Evolutionary conservation across 768 basidiomycete genomes (phyloP).

Genomic region (Lentinula sp.): DNA sequence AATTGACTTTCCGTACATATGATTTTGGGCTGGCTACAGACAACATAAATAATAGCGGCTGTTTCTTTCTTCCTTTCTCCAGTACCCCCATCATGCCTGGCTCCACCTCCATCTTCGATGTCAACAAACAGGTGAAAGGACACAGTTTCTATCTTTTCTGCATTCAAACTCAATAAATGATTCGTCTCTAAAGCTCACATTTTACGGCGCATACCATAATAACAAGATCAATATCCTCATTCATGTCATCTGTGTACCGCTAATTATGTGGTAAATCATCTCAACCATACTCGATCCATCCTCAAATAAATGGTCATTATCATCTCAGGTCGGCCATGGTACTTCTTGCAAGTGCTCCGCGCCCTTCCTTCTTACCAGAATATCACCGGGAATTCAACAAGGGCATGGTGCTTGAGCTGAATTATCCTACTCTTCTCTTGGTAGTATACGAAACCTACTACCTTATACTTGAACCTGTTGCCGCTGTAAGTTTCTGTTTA

Average conservation of each 20-base stretch:
- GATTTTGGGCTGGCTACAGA: not conserved
- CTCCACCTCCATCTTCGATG: slow-evolving; percentile 45
- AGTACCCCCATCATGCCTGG: slow-evolving; percentile 19
- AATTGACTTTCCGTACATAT: no score
- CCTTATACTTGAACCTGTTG: slow-evolving; percentile 70
- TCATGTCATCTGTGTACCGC: slow-evolving; percentile 81
- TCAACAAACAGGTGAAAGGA: slow-evolving; percentile 58
- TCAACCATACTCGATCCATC: not conserved
- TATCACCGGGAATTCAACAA: slow-evolving; percentile 45
- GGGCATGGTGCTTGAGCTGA: slow-evolving; percentile 66
- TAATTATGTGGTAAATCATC: slow-evolving; percentile 65
- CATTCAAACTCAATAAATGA: slow-evolving; percentile 6
- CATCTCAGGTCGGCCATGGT: slow-evolving; percentile 53
- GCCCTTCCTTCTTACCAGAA: slow-evolving; percentile 49
- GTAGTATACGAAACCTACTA: slow-evolving; percentile 70
- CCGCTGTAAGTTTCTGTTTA: slow-evolving; percentile 58
- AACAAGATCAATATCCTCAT: slow-evolving; percentile 80
- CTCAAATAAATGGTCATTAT: not conserved
- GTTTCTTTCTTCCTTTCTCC: not conserved
- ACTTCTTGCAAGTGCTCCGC: slow-evolving; percentile 41
- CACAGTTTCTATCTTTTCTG: not conserved
- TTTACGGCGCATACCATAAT: slow-evolving; percentile 91
- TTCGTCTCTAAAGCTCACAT: slow-evolving; percentile 55
- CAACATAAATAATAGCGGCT: not conserved
- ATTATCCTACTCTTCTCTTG: slow-evolving; percentile 54